Evolutionary conservation across 2,329 filamentous ascomycete genomes (phyloP), one percentile per base, ranked within the genome.

Genomic region (Aspergillus aculeatus): DNA sequence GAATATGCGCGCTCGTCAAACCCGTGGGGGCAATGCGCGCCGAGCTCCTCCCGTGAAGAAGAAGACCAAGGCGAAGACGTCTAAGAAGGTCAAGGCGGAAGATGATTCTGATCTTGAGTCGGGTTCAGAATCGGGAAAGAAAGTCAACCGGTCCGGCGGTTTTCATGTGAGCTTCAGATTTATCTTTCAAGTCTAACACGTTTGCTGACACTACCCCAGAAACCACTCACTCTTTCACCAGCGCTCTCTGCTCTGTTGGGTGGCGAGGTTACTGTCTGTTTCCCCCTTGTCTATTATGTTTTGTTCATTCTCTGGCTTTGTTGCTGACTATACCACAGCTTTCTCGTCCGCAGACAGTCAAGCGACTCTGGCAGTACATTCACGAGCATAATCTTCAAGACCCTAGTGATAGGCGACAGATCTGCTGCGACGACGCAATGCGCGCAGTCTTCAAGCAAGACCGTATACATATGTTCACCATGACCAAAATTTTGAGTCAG

Each of bases 401-500:
- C 67, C 94, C 93, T 0, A 86, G 76, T 64, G 94, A 99, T 79
- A 94, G 93, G 75, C 90, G 95, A 23, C 92, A 96, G 68, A 99
- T 99, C 64, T 81, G 86, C 29, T 99, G 95, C 78, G 95, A 99
- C 76, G 91, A 96, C 24, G 87, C 86, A 67, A 89, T 99, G 89
- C 88, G 91, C 62, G 89, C 90, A 6, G 90, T 99, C 7, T 99
- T 99, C 81, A 96, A 96, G 76, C 85, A 90, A 71, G 86, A 92
- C 70, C 90, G 86, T 70, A 90, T 99, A 53, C 92, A 98, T 77
- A 99, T 99, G 95, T 99, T 99, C 77, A 93, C 92, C 67, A 98
- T 99, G 94, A 98, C 96, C 82, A 97, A 97, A 81, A 86, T 96
- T 16, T 86, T 98, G 11, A 92, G 91, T 64, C 88, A 89, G 73